Base-by-base conservation (phyloP, 2,329 filamentous ascomycete genomes). In the Penicillium sp. region DNA sequence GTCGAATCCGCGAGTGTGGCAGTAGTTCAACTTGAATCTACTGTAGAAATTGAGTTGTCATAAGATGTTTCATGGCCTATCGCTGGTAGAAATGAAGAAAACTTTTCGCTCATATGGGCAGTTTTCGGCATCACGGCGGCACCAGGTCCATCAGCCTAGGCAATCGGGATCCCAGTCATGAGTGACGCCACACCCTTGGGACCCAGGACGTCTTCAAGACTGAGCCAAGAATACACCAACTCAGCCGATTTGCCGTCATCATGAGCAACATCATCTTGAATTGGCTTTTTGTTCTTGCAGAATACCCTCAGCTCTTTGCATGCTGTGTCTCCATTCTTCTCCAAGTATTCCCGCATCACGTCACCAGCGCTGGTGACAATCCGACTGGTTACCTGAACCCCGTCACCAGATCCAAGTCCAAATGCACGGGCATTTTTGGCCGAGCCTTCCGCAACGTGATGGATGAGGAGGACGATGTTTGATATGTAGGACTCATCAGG, bases 301-400 rank as follows among this genome's bases (percentile, higher is more conserved):
- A 66, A 65, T 1, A 59, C 52, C 31, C 51, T 52, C 37, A 64
- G 49, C 52, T 65, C 61, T 49, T 61, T 64, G 45, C 57, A 61
- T 43, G 56, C 58, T 22, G 56, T 52, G 38, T 61, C 59, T 16
- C 61, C 63, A 51, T 65, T 64, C 42, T 57, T 61, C 35, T 53
- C 9, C 34, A 66, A 14, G 41, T 65, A 66, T 30, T 51, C 49
- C 30, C 31, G 50, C 61, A 65, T 65, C 12, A 66, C 52, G 4
- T 64, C 56, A 34, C 56, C 56, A 50, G 31, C 40, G 46, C 62
- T 64, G 36, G 37, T 46, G 19, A 65, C 57, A 51, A 64, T 63
- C 3, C 54, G 60, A 53, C 62, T 63, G n/a, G n/a, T n/a, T n/a
- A n/a, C 49, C 30, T 33, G 50, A 60, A 65, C 64, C 12, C 65